These are phyloP conservation scores for Chaetomium strumarium DNA, from an alignment of 2,329 filamentous ascomycete genomes.

Conservation along the genomic window DNA sequence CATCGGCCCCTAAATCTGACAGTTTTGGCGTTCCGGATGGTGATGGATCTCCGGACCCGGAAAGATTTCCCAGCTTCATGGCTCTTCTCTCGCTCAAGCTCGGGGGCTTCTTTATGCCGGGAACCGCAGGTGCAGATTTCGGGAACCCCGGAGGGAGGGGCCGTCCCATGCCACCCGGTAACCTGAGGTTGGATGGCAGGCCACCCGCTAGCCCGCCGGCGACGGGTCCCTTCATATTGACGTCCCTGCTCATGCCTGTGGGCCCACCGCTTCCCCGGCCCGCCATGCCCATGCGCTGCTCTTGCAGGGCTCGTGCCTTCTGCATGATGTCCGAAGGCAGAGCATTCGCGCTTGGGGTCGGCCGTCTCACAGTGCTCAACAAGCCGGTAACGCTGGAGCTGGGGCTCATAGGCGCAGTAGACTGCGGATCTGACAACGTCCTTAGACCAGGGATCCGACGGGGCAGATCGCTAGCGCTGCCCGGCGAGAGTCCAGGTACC, in stretches of 20 bases:
- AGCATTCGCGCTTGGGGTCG: slow-evolving; percentile 36
- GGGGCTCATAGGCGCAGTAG: slow-evolving; percentile 56
- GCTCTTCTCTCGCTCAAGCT: slow-evolving; percentile 64
- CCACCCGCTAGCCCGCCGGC: slow-evolving; percentile 35
- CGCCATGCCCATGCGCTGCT: slow-evolving; percentile 31
- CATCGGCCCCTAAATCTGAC: slow-evolving; percentile 34
- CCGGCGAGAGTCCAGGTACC: slow-evolving; percentile 16
- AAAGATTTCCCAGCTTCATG: slow-evolving; percentile 48
- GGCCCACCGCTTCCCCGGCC: slow-evolving; percentile 17
- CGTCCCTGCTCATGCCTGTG: slow-evolving; percentile 17
- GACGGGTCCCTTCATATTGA: slow-evolving; percentile 11
- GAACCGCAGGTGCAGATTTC: slow-evolving; percentile 48
- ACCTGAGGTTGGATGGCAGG: slow-evolving; percentile 37
- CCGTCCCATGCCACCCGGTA: slow-evolving; percentile 38
- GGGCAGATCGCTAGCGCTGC: slow-evolving; percentile 31
- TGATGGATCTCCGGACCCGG: slow-evolving; percentile 31
- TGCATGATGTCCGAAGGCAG: slow-evolving; percentile 38
- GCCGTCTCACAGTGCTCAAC: slow-evolving; percentile 59
- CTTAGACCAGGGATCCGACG: slow-evolving; percentile 54
- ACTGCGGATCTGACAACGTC: slow-evolving; percentile 53
- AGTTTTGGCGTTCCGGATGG: slow-evolving; percentile 38
- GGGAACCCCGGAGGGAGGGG: slow-evolving; percentile 44
- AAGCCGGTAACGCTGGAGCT: slow-evolving; percentile 82
- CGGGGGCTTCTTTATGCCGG: slow-evolving; percentile 36
- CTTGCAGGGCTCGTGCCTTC: slow-evolving; percentile 34